These are phyloP conservation scores for Deinandra increscens DNA, from an alignment of 129 eudicot species.

Conservation along the genomic window DNA sequence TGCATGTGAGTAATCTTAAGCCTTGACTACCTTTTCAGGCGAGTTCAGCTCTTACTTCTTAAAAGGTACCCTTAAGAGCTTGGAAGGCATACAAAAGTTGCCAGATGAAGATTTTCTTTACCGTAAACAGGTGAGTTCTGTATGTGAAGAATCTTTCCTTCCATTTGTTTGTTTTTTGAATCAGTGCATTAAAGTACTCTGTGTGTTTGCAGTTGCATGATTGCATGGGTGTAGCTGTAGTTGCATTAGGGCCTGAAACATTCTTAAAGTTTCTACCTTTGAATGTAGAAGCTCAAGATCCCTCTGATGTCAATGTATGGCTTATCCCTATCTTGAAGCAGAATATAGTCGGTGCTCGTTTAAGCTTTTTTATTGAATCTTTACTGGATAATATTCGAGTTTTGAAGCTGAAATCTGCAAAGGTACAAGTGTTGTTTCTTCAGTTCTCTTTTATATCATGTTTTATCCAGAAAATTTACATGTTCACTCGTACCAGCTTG, in stretches of 20 bases:
- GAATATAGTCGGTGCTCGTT: slow-evolving; percentile 72
- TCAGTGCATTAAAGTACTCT: slow-evolving; percentile 6
- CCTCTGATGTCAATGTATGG: slow-evolving; percentile 80
- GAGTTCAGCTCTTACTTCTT: slow-evolving; percentile 52
- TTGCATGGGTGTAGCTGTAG: slow-evolving; percentile 76
- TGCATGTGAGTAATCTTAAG: slow-evolving; percentile 1
- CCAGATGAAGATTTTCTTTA: slow-evolving; percentile 79
- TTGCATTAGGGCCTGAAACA: slow-evolving; percentile 87
- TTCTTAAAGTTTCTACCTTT: slow-evolving; percentile 69
- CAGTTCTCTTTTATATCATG: background rate
- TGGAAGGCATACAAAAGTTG: slow-evolving; percentile 81
- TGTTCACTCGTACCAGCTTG: slow-evolving; percentile 46
- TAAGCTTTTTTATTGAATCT: slow-evolving; percentile 62
- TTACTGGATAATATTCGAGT: slow-evolving; percentile 44
- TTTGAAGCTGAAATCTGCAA: slow-evolving; percentile 62
- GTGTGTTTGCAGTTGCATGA: slow-evolving; percentile 73
- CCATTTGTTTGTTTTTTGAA: background rate
- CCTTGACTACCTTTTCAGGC: slow-evolving; percentile 43
- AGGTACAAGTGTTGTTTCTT: slow-evolving; percentile 42
- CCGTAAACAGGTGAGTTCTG: slow-evolving; percentile 66
- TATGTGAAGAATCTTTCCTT: background rate
- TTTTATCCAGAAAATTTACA: slow-evolving; percentile 5
- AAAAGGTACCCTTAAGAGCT: slow-evolving; percentile 56
- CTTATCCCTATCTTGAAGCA: slow-evolving; percentile 88
- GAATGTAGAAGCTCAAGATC: slow-evolving; percentile 59